Percentiles rank a stretch among this genome's conserved stretches.
Evolutionary conservation across 2,329 filamentous ascomycete species (phyloP).

Genomic region (Penicillium aurantiogriseum): DNA sequence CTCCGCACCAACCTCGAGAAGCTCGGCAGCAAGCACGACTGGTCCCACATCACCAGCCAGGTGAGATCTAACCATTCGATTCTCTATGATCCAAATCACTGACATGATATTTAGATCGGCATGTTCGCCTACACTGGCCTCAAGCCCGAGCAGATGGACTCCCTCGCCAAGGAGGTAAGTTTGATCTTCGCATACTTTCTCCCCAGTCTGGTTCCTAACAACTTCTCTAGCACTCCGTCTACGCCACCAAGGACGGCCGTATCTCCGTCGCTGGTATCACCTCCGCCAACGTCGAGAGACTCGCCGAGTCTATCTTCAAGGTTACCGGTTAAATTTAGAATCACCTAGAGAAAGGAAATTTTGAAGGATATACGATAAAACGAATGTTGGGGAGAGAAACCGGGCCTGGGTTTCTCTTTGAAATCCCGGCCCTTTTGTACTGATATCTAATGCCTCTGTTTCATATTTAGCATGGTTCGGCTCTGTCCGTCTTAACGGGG

Average conservation of each 20-base stretch:
- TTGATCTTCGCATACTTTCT: background rate
- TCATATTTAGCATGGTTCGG: constrained; percentile 27
- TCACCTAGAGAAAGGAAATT: background rate
- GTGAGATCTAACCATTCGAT: constrained; percentile 26
- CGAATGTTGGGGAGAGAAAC: constrained; percentile 7
- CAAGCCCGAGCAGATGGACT: constrained; percentile 85
- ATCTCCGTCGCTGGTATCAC: constrained; percentile 53
- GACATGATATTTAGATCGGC: constrained; percentile 63
- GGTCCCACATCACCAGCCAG: constrained; percentile 97
- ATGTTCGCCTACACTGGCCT: constrained; percentile 99
- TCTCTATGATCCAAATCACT: background rate
- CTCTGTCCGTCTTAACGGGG: constrained; percentile 25
- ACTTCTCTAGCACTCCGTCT: constrained; percentile 74
- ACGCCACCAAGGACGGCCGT: constrained; percentile 76
- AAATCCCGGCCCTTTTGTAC: constrained; percentile 20
- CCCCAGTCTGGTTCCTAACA: constrained; percentile 10
- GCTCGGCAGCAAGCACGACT: constrained; percentile 93
- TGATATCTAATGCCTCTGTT: constrained; percentile 30
- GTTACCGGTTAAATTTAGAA: constrained; percentile 44
- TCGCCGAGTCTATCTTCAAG: constrained; percentile 53
- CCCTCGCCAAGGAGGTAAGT: constrained; percentile 76
- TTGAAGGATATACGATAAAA: constrained; percentile 10
- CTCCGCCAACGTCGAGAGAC: constrained; percentile 49
- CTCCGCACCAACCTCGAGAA: constrained; percentile 94
- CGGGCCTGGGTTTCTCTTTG: background rate